A percentile compares a stretch with the other conserved stretches of the same genome.
Evolutionary conservation across 2,329 filamentous ascomycete species (phyloP).

Genomic region (Rhinocladiella similis): DNA sequence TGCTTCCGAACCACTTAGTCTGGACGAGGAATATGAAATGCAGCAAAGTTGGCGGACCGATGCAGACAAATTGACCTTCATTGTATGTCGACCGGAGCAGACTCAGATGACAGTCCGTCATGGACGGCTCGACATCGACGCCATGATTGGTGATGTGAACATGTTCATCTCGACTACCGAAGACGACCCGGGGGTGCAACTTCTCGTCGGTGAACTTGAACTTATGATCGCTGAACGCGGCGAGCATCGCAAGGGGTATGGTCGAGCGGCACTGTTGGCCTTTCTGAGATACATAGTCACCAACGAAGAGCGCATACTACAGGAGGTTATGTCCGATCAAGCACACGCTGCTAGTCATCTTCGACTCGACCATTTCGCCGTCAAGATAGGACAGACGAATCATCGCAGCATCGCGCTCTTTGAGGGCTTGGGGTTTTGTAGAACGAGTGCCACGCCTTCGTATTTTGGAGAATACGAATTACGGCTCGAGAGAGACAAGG

Average conservation of each 20-base stretch:
- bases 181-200: conserved; percentile 34
- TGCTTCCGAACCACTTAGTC: conserved; percentile 78
- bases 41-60: conserved; percentile 83
- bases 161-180: conserved; percentile 69
- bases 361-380: conserved; percentile 52
- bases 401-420: conserved; percentile 59
- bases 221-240: conserved; percentile 73
- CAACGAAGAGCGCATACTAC: conserved; percentile 56
- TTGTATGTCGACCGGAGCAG: conserved; percentile 48
- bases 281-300: conserved; percentile 69
- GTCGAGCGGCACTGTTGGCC: conserved; percentile 62
- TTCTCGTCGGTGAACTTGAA: conserved; percentile 70
- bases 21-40: conserved; percentile 86
- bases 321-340: conserved; percentile 48
- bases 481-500: conserved; percentile 34
- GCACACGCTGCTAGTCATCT: neutral
- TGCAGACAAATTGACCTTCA: conserved; percentile 88
- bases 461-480: conserved; percentile 71
- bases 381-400: conserved; percentile 63
- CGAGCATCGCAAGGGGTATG: conserved; percentile 64
- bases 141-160: conserved; percentile 75
- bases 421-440: conserved; percentile 59
- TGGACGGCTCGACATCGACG: conserved; percentile 53
- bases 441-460: conserved; percentile 52
- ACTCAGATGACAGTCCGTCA: conserved; percentile 34